Conservation (phyloP, 2,329 filamentous ascomycete genomes). For the Talaromyces amestolkiae region DNA sequence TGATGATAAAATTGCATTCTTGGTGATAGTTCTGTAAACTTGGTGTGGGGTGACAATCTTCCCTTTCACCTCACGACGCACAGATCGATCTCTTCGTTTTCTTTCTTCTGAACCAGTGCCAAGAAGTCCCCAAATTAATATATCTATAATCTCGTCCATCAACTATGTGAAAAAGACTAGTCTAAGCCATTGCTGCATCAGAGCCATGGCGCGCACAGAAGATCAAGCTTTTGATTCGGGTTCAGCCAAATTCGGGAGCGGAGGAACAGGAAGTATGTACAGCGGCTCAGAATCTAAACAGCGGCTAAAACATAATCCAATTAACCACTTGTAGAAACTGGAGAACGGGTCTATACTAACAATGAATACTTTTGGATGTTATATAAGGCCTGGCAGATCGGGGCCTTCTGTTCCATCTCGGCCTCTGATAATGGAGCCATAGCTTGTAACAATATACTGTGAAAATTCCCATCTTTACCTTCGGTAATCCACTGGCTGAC, state of each 20-base stretch:
- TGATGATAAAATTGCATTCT: background rate
- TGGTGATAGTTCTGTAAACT: too few relatives aligned
- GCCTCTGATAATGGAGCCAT: constrained; percentile 4
- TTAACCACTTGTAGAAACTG: background rate
- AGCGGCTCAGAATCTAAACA: background rate
- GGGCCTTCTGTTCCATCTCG: constrained; percentile 9
- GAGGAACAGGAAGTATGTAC: constrained; percentile 3
- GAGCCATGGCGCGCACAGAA: too few relatives aligned
- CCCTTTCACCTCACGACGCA: too few relatives aligned
- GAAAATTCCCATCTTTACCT: constrained; percentile 14
- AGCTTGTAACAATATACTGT: constrained; percentile 3
- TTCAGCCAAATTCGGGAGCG: constrained; percentile 1
- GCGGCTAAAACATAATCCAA: background rate
- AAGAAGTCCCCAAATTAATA: too few relatives aligned
- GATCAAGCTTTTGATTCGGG: background rate
- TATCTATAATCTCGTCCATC: too few relatives aligned
- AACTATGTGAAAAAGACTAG: too few relatives aligned
- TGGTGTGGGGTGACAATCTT: too few relatives aligned
- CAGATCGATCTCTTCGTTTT: too few relatives aligned
- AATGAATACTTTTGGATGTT: constrained; percentile 10
- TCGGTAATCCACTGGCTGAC: constrained; percentile 17
- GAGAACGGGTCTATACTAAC: constrained; percentile 1
- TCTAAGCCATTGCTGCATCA: too few relatives aligned
- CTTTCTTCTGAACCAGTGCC: too few relatives aligned
- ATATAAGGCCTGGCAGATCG: constrained; percentile 11